These are phyloP conservation scores for Trichoderma endophyticum DNA, from an alignment of 2,329 filamentous ascomycete species.

Conservation along the genomic window DNA sequence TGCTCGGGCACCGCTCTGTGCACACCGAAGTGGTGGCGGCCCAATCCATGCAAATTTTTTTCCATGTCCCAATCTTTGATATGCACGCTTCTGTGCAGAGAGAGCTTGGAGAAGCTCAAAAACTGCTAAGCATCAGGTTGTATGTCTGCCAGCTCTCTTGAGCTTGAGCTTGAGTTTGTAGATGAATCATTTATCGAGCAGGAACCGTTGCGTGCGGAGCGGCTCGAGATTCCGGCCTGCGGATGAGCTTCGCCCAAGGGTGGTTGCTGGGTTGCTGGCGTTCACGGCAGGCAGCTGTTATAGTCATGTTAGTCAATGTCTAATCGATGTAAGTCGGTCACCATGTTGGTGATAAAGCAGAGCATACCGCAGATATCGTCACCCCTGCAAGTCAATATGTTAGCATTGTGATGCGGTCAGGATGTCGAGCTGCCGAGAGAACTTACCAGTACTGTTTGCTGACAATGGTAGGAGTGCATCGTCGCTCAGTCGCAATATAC, in stretches of 20 bases:
- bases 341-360: slow-evolving; percentile 13
- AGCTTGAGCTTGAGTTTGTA: neutral
- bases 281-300: slow-evolving; percentile 40
- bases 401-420: slow-evolving; percentile 22
- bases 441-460: slow-evolving; percentile 46
- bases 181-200: slow-evolving; percentile 24
- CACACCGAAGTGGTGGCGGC: neutral
- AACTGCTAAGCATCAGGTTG: neutral
- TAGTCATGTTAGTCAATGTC: slow-evolving; percentile 7
- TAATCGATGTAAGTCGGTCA: neutral
- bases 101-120: neutral
- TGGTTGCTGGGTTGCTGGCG: slow-evolving; percentile 38
- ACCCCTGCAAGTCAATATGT: slow-evolving; percentile 33
- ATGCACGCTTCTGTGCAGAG: neutral
- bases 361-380: slow-evolving; percentile 46
- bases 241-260: slow-evolving; percentile 39
- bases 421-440: slow-evolving; percentile 11
- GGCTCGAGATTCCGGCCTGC: slow-evolving; percentile 31
- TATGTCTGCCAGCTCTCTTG: neutral
- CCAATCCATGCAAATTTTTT: neutral
- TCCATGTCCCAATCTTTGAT: neutral
- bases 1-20: neutral
- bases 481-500: slow-evolving; percentile 43
- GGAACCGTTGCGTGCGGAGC: slow-evolving; percentile 29
- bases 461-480: slow-evolving; percentile 42